phyloP scores from a whole-genome alignment of 108 stramenopile species.

The Cyclotella cryptica region DNA sequence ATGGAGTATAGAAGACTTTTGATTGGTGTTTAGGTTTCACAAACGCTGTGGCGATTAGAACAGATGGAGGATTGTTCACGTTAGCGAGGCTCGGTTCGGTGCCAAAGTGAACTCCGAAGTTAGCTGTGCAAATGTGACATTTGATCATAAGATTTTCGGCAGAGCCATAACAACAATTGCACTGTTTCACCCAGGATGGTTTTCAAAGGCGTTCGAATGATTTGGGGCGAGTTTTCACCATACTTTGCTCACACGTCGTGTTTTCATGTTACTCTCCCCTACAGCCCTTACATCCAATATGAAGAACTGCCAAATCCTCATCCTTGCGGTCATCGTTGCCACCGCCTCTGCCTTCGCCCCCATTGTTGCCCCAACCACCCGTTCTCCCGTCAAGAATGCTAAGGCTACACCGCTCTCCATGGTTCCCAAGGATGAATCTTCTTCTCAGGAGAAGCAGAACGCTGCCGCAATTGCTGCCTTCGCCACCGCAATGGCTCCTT shows the following conservation, averaged over 20 bases:
- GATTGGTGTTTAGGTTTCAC: no score
- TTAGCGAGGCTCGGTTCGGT: no score
- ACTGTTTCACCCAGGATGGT: no score
- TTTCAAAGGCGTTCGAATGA: no score
- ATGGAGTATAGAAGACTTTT: no score
- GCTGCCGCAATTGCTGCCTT: constrained; percentile 85
- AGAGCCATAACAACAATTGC: no score
- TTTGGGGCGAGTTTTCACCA: no score
- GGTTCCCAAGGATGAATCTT: constrained; percentile 60
- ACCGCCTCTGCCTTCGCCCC: constrained; percentile 80
- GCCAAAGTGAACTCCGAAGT: no score
- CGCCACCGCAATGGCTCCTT: constrained; percentile 87
- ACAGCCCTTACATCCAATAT: constrained; percentile 39
- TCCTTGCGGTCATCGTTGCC: constrained; percentile 72
- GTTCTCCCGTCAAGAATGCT: constrained; percentile 43
- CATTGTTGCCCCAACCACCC: constrained; percentile 48
- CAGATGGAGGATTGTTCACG: no score
- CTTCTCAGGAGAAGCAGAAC: constrained; percentile 49
- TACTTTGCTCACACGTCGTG: not conserved
- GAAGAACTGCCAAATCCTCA: constrained; percentile 79
- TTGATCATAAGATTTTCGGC: no score
- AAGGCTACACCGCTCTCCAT: constrained; percentile 56
- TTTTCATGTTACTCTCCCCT: not conserved
- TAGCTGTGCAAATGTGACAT: no score
- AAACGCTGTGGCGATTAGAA: no score